A percentile compares a stretch with the other conserved stretches of the same genome.
phyloP scores from a whole-genome alignment of 75 land plant species.

The Chamaecyparis obtusa region DNA sequence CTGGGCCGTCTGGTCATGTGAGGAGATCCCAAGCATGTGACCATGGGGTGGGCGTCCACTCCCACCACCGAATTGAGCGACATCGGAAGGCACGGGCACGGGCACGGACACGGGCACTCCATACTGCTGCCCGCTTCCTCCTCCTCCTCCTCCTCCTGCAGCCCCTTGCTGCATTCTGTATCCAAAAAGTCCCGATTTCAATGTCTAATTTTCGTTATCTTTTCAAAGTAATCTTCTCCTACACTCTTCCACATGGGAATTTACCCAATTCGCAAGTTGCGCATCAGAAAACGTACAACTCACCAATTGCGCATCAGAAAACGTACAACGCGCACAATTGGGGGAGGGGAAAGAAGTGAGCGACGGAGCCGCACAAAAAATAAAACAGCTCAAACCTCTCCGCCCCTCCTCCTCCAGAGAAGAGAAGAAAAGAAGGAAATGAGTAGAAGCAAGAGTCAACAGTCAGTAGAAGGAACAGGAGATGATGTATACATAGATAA shows the following conservation, averaged over 20 bases:
- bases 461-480: background rate
- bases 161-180: slow-evolving; percentile 1
- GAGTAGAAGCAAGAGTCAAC: background rate
- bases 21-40: slow-evolving; percentile 32
- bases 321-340: background rate
- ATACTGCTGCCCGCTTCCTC: slow-evolving; percentile 15
- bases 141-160: slow-evolving; percentile 4
- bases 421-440: background rate
- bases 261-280: background rate
- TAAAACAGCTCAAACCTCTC: background rate
- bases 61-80: slow-evolving; percentile 12
- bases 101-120: slow-evolving; percentile 4
- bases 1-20: slow-evolving; percentile 23
- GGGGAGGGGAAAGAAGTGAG: background rate
- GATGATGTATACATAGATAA: background rate
- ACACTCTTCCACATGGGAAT: background rate
- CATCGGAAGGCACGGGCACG: slow-evolving; percentile 5
- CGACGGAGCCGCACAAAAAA: too few relatives aligned
- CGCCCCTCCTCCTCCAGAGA: background rate
- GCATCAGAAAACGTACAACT: background rate
- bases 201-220: background rate
- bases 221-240: background rate
- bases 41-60: slow-evolving; percentile 1
- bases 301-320: background rate
- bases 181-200: background rate